Conservation (phyloP, 805 yeast species). For the Candida andamanensis region DNA sequence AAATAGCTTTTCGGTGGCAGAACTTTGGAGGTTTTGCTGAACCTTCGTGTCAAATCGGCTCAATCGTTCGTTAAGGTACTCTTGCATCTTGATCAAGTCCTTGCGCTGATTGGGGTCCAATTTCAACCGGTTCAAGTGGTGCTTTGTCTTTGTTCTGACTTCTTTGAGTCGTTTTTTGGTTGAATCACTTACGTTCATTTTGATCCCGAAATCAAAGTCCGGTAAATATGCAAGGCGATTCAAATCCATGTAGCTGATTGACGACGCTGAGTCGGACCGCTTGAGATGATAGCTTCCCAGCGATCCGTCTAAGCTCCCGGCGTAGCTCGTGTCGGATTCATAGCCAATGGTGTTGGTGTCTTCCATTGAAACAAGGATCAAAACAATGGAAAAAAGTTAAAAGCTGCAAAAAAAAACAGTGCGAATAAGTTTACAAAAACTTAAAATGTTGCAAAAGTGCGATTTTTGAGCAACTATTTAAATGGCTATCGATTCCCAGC, state of each 20-base stretch:
- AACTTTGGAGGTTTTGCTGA: constrained; percentile 28
- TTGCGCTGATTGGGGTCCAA: constrained; percentile 10
- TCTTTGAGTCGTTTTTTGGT: constrained; percentile 31
- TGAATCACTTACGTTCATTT: constrained; percentile 31
- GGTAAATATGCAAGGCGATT: constrained; percentile 32
- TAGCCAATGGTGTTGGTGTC: too few relatives aligned
- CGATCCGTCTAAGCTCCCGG: not conserved
- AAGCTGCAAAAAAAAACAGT: too few relatives aligned
- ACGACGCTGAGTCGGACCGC: constrained; percentile 21
- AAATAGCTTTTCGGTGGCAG: constrained; percentile 63
- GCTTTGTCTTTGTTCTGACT: constrained; percentile 32
- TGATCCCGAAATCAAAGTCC: constrained; percentile 42
- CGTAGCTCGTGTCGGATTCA: not conserved
- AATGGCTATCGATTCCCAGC: too few relatives aligned
- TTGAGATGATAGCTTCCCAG: constrained; percentile 4
- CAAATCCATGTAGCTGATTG: constrained; percentile 31
- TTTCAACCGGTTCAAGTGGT: constrained; percentile 23
- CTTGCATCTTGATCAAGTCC: constrained; percentile 30
- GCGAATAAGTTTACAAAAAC: too few relatives aligned
- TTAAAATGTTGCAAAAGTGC: too few relatives aligned
- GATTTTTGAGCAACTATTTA: too few relatives aligned
- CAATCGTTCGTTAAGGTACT: constrained; percentile 24
- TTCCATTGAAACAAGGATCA: too few relatives aligned
- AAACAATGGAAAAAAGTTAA: too few relatives aligned
- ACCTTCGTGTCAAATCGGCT: constrained; percentile 33